These are phyloP conservation scores for Kandelia obovata DNA, from an alignment of 345 rosid genomes.

Conservation along the genomic window DNA sequence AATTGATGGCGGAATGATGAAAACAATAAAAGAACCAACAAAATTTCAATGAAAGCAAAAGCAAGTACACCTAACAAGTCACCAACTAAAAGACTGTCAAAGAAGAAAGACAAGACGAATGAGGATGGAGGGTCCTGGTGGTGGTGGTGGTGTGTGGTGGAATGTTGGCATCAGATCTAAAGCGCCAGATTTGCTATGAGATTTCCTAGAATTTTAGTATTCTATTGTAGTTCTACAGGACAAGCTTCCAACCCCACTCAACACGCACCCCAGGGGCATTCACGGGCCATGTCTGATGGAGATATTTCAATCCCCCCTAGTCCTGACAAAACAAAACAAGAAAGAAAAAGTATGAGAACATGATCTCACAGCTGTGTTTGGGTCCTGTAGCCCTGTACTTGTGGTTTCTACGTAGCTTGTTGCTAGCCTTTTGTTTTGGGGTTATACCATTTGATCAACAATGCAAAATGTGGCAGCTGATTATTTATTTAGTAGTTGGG, in stretches of 20 bases:
- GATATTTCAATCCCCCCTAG: not conserved
- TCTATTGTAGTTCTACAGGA: constrained; percentile 1
- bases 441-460: no score
- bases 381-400: no score
- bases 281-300: constrained; percentile 24
- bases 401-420: no score
- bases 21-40: not conserved
- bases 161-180: constrained; percentile 37
- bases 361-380: no score
- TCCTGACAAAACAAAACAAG: no score
- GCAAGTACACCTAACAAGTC: constrained; percentile 23
- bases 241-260: constrained; percentile 29
- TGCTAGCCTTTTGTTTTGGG: no score
- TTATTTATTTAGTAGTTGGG: no score
- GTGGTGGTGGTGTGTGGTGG: constrained; percentile 27
- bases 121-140: not conserved
- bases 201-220: constrained; percentile 29
- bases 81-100: constrained; percentile 26
- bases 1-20: constrained; percentile 5
- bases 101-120: not conserved
- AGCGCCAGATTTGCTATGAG: not conserved
- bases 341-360: no score
- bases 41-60: not conserved
- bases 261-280: not conserved
- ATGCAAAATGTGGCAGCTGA: no score